A percentile compares a stretch with the other conserved stretches of the same genome.
Evolutionary conservation across 352 stramenopile genomes (phyloP).

Genomic region (Phytophthora rubi): DNA sequence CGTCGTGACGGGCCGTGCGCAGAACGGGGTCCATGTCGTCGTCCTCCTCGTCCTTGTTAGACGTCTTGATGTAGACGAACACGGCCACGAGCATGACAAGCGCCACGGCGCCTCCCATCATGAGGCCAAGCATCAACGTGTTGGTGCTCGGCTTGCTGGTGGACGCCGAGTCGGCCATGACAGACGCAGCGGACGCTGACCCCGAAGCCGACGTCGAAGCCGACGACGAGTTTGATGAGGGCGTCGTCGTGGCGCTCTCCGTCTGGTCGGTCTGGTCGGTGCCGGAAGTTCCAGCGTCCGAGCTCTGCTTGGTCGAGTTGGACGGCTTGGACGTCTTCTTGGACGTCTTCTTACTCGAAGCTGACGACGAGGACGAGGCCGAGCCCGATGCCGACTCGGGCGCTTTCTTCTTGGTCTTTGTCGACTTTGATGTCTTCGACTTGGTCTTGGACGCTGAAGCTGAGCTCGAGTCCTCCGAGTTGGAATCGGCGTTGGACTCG

Average conservation of each 20-base stretch:
- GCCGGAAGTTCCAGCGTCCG: not conserved
- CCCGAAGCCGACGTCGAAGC: conserved; percentile 16
- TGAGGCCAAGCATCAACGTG: conserved; percentile 48
- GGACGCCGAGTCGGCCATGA: conserved; percentile 43
- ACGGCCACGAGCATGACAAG: conserved; percentile 50
- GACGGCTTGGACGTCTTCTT: not conserved
- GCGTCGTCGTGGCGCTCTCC: not conserved
- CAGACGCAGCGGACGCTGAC: conserved; percentile 19
- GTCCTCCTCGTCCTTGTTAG: conserved; percentile 42
- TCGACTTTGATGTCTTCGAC: not conserved
- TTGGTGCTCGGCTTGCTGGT: conserved; percentile 21
- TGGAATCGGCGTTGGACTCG: not conserved
- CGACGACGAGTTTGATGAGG: conserved; percentile 22
- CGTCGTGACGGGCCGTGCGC: conserved; percentile 15
- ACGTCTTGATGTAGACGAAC: conserved; percentile 62
- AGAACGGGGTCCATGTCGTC: conserved; percentile 42
- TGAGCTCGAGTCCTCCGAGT: conserved; percentile 6
- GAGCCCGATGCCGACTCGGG: conserved; percentile 19
- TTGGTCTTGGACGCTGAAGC: conserved; percentile 18
- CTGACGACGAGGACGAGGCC: conserved; percentile 13
- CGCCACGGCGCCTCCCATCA: conserved; percentile 53
- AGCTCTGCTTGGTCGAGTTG: conserved; percentile 12
- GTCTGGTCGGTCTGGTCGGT: conserved; percentile 4
- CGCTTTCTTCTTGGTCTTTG: conserved; percentile 13
- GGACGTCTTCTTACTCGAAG: conserved; percentile 4